Base-by-base conservation (phyloP, 768 basidiomycete genomes). In the Coprinellus micaceus region DNA sequence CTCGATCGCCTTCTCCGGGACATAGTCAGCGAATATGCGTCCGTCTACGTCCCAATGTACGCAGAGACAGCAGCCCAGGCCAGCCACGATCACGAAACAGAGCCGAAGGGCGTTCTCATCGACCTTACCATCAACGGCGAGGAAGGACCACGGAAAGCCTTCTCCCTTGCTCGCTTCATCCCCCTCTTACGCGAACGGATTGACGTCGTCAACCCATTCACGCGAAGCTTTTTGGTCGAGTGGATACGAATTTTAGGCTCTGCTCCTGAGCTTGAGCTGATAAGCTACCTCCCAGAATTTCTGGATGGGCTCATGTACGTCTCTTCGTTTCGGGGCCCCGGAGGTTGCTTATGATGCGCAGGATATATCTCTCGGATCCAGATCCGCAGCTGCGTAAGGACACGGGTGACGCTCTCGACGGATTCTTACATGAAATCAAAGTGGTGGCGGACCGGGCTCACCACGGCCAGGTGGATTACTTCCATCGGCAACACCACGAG, bases 161-260 rank as follows among this genome's bases (percentile, higher is more conserved):
- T 99, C 75, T 97, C 94, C 1, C 79, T 99, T 48, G 86, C 92
- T 2, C 88, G 91, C 60, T 98, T 98, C 67, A 94, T 99, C 44
- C 97, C 97, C 21, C 77, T 99, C 25, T 81, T 99, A 6, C 83
- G 87, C 48, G 96, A 98, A 60, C 82, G 97, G 59, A 94, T 98
- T 52, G 90, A 95, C 64, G 97, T 98, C 61, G 77, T 98, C 67
- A 95, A 88, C 67, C 96, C 97, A 0, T 94, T 96, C 68, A 96
- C 97, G 0, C 78, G 97, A 58, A 96, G 88, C 68, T 98, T 94
- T 69, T 82, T 99, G n/a, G 92, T 97, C 30, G 89, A 90, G 1
- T 99, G 97, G 97, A 91, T 98, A 57, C 91, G 83, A 41, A 91
- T 97, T 3, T 81, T 99, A 44, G 94, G 98, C 66, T 95, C 94